Percentiles rank a stretch among this genome's conserved stretches.
These are phyloP conservation scores for Kitagawia praeruptora DNA, from an alignment of 129 eudicot genomes.

Conservation along the genomic window DNA sequence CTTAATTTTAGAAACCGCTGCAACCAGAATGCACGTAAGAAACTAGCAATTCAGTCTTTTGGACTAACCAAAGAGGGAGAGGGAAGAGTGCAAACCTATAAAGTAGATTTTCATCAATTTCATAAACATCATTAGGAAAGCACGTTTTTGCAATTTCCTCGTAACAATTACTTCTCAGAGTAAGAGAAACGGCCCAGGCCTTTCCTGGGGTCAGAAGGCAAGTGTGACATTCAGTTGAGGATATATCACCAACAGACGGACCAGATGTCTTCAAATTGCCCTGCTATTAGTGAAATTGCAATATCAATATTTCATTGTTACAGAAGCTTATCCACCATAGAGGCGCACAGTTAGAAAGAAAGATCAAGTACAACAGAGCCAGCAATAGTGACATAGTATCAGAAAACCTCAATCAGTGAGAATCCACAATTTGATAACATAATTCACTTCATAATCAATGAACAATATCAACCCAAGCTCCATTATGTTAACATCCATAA, in stretches of 20 bases:
- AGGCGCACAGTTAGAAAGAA: not conserved
- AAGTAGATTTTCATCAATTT: constrained; percentile 43
- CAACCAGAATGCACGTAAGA: not conserved
- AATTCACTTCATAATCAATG: not conserved
- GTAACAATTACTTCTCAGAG: constrained; percentile 41
- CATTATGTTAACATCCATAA: not conserved
- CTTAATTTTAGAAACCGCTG: not conserved
- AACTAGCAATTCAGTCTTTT: not conserved
- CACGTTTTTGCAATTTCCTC: constrained; percentile 61
- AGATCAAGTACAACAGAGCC: not conserved
- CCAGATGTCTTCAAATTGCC: constrained; percentile 42
- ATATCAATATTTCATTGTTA: not conserved
- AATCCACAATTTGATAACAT: not conserved
- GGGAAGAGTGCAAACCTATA: constrained; percentile 50
- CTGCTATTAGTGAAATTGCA: constrained; percentile 22
- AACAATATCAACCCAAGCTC: not conserved
- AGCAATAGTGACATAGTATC: not conserved
- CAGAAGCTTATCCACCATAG: not conserved
- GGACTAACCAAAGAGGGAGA: not conserved
- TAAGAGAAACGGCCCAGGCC: constrained; percentile 86
- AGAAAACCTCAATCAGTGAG: no score
- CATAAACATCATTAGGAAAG: constrained; percentile 37
- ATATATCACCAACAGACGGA: constrained; percentile 28
- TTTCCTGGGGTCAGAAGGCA: constrained; percentile 57
- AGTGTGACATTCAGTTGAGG: constrained; percentile 18